Percentiles rank a stretch among this genome's conserved stretches.
These are phyloP conservation scores for Pezicula radicicola DNA, from an alignment of 2,329 filamentous ascomycete species.

Conservation along the genomic window DNA sequence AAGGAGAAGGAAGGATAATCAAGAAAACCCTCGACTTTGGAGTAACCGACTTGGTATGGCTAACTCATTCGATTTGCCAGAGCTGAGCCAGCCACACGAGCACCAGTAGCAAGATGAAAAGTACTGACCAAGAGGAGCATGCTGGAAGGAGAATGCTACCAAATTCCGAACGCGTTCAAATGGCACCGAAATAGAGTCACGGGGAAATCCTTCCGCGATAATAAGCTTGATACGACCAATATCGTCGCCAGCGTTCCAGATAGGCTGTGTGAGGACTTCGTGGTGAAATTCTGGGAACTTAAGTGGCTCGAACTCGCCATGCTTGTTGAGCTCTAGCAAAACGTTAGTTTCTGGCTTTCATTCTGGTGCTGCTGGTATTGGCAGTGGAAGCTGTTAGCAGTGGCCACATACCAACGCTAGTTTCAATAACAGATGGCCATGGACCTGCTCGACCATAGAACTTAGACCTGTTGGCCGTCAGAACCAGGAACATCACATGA, in stretches of 20 bases:
- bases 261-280: slow-evolving; percentile 64
- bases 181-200: slow-evolving; percentile 46
- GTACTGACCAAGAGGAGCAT: slow-evolving; percentile 69
- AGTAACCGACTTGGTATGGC: too few species aligned
- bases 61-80: too few species aligned
- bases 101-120: not conserved
- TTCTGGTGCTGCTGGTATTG: not conserved
- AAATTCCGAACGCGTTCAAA: slow-evolving; percentile 70
- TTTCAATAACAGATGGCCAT: slow-evolving; percentile 46
- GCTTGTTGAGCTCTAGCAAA: slow-evolving; percentile 25
- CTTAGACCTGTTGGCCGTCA: slow-evolving; percentile 31
- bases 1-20: too few species aligned
- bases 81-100: not conserved
- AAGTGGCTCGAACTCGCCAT: slow-evolving; percentile 57
- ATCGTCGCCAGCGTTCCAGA: slow-evolving; percentile 70
- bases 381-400: not conserved
- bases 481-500: not conserved
- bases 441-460: slow-evolving; percentile 45
- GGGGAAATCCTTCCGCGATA: slow-evolving; percentile 69
- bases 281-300: slow-evolving; percentile 71
- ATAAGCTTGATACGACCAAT: slow-evolving; percentile 74
- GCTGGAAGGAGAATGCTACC: slow-evolving; percentile 79
- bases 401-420: slow-evolving; percentile 38
- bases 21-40: too few species aligned
- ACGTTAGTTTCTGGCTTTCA: not conserved